Conservation (phyloP, 208 protist genomes). For the Willaertia magna region DNA sequence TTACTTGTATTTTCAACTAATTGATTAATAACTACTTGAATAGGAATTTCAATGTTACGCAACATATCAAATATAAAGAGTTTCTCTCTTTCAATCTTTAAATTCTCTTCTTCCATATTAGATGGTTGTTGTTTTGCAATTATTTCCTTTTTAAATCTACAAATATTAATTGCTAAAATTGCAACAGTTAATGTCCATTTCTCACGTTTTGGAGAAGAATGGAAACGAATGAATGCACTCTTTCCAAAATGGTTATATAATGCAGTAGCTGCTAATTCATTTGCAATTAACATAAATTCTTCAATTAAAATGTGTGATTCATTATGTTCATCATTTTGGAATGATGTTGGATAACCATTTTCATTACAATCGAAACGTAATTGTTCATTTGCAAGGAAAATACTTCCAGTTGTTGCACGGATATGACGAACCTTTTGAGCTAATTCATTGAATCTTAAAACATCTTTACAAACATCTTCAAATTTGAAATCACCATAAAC, state of each 20-base stretch:
- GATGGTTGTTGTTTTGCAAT: background rate
- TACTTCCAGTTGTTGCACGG: background rate
- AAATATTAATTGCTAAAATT: background rate
- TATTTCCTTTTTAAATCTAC: background rate
- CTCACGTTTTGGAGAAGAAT: slow-evolving; percentile 40
- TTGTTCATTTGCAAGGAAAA: background rate
- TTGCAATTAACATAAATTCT: slow-evolving; percentile 79
- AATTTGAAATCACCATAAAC: background rate
- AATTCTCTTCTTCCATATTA: background rate
- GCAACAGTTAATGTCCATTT: background rate
- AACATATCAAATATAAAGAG: too few relatives aligned
- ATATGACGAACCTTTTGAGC: background rate
- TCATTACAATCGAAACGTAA: background rate
- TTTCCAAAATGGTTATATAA: slow-evolving; percentile 48
- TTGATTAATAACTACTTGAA: slow-evolving; percentile 15
- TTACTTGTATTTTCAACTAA: background rate
- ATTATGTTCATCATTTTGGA: background rate
- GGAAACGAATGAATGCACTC: slow-evolving; percentile 56
- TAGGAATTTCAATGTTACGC: background rate
- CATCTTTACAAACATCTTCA: background rate
- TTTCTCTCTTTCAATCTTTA: background rate
- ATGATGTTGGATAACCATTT: background rate
- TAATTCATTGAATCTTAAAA: slow-evolving; percentile 1
- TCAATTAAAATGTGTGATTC: slow-evolving; percentile 64
- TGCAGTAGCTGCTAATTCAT: slow-evolving; percentile 48